Base-by-base conservation (phyloP, 306 rosid species). In the Quercus suber region DNA sequence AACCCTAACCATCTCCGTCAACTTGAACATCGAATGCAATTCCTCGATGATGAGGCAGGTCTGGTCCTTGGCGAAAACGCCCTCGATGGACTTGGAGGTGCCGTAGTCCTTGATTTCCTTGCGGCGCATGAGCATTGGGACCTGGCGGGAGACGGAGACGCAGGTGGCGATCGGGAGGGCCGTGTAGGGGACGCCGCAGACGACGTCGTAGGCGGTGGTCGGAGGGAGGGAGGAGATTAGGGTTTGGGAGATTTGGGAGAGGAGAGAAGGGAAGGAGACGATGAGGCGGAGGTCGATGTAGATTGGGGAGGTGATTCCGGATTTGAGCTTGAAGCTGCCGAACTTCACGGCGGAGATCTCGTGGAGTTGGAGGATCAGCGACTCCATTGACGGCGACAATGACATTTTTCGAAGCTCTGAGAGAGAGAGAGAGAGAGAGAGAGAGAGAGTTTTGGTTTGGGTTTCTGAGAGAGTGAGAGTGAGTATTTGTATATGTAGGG, bases 31-130 rank as follows among this genome's bases (percentile, higher is more conserved):
- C 4, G 97, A 79, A 69, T 90, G 97, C 43, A 94, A 59, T 53
- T 76, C 97, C 83, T 94, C 97, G 71, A 94, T 73, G 56, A 94
- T 85, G 37, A 94, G 87, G 83, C 98, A 94, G 49, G 83, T 74
- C 58, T 91, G 93, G 20, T 84, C 90, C 23, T 83, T 27, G 55
- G 65, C 68, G 78, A 84, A 94, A 68, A 61, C 79, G 61, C 97
- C 97, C 30, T 94, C 97, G 17, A 94, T 92, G 75, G 93, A 90
- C 75, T 92, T 94, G 33, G 98, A 76, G 63, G 97, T 92, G 31
- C 97, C 97, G 20, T 94, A 94, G 81, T 94, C 97, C 81, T 94
- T 94, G 79, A 91, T 82, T 82, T 94, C 99, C 87, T 94, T 94
- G 78, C 92, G 92, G 70, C 95, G 95, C 97, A 92, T 94, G 75